Base-by-base conservation (phyloP, 2,329 filamentous ascomycete genomes). In the Fusarium mangiferae region DNA sequence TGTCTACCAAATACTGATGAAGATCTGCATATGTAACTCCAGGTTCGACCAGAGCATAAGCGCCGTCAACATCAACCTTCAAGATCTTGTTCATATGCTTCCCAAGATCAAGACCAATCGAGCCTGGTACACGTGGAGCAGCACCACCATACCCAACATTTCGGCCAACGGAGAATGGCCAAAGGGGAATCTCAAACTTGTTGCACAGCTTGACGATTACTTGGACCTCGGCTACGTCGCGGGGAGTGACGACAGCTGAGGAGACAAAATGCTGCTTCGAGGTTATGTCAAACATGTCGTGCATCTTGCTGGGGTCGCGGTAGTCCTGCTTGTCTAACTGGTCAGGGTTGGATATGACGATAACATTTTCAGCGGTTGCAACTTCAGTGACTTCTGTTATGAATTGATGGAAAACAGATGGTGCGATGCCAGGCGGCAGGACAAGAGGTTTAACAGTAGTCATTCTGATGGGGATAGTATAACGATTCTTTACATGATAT, bases 211-310 rank as follows among this genome's bases (percentile, higher is more conserved):
- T 64, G 15, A 75, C 52, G 3, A 70, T 42, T 1, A 54, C 44
- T n/a, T 77, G 75, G 5, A 77, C 68, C 30, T 77, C 65, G 2
- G 63, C 18, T 1, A 75, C 74, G 14, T 73, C 56, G 17, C 74
- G 61, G 0, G 75, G 73, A 1, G 67, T 52, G 9, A 77, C 30
- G 11, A 72, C 42, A 2, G 75, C 75, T 1, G 74, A 75, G 6
- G 72, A 67, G 0, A 77, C 38, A 24, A 77, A 77, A 38, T 73
- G 55, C 7, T 72, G 46, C 7, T 62, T 67, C 3, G 57, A 68
- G 7, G 71, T 63, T 14, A 77, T 58, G 22, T 74, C 62, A 20
- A 70, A 75, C 70, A 75, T 77, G 36, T 75, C 70, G 13, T 77
- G 75, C 5, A 63, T 57, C 9, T 77, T 74, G 48, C 66, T 68